Conservation (phyloP, 441 rosid genomes). For the Euphorbia schlechtendalii region DNA sequence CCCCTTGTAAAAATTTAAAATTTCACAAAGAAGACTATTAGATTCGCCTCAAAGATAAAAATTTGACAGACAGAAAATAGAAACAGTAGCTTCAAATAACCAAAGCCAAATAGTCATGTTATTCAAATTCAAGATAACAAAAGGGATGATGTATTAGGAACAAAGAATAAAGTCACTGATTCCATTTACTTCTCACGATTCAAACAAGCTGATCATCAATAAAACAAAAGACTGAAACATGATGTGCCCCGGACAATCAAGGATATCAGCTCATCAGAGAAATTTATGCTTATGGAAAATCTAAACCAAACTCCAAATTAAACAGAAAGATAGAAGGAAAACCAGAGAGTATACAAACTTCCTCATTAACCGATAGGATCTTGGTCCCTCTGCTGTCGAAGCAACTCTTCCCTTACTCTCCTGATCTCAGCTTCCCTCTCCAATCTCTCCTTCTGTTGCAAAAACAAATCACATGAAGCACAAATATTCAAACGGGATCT, state of each 20-base stretch:
- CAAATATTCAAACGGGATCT: no score
- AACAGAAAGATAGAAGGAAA: not conserved
- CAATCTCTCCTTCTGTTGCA: slow-evolving; percentile 52
- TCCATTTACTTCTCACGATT: slow-evolving; percentile 11
- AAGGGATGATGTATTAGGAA: not conserved
- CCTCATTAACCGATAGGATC: slow-evolving; percentile 24
- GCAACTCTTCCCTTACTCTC: slow-evolving; percentile 62
- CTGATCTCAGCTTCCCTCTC: slow-evolving; percentile 69
- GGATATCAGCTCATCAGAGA: slow-evolving; percentile 16
- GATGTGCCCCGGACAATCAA: slow-evolving; percentile 16
- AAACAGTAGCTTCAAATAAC: not conserved
- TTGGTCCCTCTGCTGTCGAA: slow-evolving; percentile 44
- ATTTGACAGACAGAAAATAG: not conserved
- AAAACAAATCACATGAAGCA: not conserved
- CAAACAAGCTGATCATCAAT: not conserved
- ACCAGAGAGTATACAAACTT: no score
- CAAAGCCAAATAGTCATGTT: not conserved
- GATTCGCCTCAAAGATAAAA: not conserved
- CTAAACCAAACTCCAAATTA: slow-evolving; percentile 7
- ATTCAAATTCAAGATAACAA: not conserved
- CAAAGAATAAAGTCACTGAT: not conserved
- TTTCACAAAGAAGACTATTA: no score
- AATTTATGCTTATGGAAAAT: slow-evolving; percentile 8
- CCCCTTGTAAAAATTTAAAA: no score
- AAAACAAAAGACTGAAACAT: slow-evolving; percentile 8